Conservation (phyloP, 2,329 filamentous ascomycete species). For the Lasiodiplodia sp. region DNA sequence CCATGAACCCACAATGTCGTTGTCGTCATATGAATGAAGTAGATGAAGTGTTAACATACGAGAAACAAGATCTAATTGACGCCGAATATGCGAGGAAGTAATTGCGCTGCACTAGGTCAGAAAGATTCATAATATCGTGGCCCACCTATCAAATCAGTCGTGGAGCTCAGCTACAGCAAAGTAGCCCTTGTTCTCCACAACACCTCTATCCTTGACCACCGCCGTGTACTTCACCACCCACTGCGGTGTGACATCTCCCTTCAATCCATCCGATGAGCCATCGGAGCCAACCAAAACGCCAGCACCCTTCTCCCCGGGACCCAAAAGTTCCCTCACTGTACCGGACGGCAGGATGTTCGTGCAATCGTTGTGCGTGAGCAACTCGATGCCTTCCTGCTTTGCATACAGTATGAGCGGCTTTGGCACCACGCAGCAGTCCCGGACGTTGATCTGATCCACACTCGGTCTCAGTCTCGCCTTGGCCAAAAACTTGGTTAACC, state of each 20-base stretch:
- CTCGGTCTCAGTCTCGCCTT: conserved; percentile 74
- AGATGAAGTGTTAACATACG: neutral
- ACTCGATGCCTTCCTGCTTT: conserved; percentile 81
- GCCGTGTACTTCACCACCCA: conserved; percentile 99
- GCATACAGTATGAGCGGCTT: conserved; percentile 84
- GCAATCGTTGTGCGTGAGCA: conserved; percentile 93
- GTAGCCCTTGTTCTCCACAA: conserved; percentile 98
- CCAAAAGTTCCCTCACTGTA: conserved; percentile 83
- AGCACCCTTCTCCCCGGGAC: conserved; percentile 73
- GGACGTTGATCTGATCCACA: conserved; percentile 95
- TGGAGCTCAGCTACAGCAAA: conserved; percentile 83
- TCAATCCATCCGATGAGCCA: conserved; percentile 64
- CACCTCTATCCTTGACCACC: conserved; percentile 89
- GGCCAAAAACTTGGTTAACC: conserved; percentile 78
- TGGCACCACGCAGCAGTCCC: conserved; percentile 95
- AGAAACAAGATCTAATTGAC: neutral
- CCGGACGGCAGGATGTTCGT: conserved; percentile 88
- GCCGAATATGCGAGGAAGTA: neutral
- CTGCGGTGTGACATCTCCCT: conserved; percentile 81
- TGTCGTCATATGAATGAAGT: neutral
- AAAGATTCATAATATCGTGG: neutral
- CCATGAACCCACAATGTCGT: neutral
- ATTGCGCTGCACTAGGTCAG: neutral
- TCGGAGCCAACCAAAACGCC: conserved; percentile 74
- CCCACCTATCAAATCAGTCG: conserved; percentile 36